phyloP scores from a whole-genome alignment of 2,329 filamentous ascomycete species.

The Epichloe brachyelytri region DNA sequence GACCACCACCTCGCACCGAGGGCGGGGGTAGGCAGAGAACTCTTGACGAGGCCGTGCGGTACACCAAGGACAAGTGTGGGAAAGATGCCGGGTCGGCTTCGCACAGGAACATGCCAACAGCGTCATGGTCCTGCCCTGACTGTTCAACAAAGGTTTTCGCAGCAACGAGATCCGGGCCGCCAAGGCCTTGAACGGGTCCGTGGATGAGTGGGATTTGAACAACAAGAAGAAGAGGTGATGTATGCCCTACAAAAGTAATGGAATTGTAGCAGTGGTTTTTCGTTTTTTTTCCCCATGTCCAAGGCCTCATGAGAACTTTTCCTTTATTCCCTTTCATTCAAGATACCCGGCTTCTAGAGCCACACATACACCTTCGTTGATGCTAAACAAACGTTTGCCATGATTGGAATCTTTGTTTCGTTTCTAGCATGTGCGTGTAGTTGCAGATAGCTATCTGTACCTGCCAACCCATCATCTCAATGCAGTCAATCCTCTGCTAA shows the following conservation, averaged over 20 bases:
- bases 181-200: conserved; percentile 35
- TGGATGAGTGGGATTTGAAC: conserved; percentile 36
- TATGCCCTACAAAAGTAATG: background rate
- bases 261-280: background rate
- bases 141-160: conserved; percentile 50
- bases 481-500: too few species aligned
- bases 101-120: conserved; percentile 68
- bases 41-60: conserved; percentile 60
- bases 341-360: background rate
- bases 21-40: conserved; percentile 58
- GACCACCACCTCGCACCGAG: conserved; percentile 54
- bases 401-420: too few species aligned
- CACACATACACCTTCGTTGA: background rate
- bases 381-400: background rate
- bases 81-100: conserved; percentile 58
- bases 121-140: conserved; percentile 43
- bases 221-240: conserved; percentile 35
- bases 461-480: too few species aligned
- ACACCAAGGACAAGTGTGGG: conserved; percentile 56
- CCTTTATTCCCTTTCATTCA: background rate
- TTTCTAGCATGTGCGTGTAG: background rate
- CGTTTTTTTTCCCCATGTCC: background rate
- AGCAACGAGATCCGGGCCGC: conserved; percentile 45
- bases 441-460: too few species aligned
- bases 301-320: background rate